Base-by-base conservation (phyloP, 768 basidiomycete genomes). In the Glaciozyma martinii region DNA sequence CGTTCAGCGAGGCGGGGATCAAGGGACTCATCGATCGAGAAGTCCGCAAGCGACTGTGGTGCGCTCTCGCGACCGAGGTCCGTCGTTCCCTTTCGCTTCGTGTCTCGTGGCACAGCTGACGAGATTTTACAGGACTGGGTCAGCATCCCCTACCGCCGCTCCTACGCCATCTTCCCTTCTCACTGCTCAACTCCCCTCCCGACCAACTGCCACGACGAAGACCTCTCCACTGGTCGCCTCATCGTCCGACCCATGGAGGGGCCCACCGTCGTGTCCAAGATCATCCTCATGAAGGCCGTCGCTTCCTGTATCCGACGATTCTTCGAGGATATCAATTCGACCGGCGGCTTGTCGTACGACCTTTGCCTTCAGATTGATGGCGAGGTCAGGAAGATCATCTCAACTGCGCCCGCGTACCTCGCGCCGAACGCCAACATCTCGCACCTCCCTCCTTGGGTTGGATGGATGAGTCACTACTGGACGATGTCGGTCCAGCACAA, bases 141-240 rank as follows among this genome's bases (percentile, higher is more conserved):
- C 29, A 32, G 29, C 53, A 54, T 50, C 49, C 49, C 49, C 49
- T 50, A 50, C 49, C 49, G 49, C 25, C 49, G 49, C 49, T 50
- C 49, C n/a, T 67, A 65, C 58, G 23, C 58, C 37, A 62, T 71
- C 57, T 60, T 52, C 21, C 66, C 70, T 1, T 27, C 61, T 0
- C 65, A 67, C 56, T 59, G 57, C 25, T 62, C 66, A 1, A 71
- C 70, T 3, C 70, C 70, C 3, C 66, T 65, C 23, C 70, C 70
- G 5, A n/a, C 56, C 54, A 71, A 71, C 37, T 62, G 61, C 19
- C 63, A 57, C 61, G 70, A 71, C 32, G 29, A 46, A 1, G 70
- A 71, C 42, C 63, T 71, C 43, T 37, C 63, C 1, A 19, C 43
- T 12, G 70, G 70, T 27, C 7, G 33, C 47, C 25, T 61, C 25